phyloP scores from a whole-genome alignment of 371 early-diverging fungal species.

The Phascolomyces articulosus region DNA sequence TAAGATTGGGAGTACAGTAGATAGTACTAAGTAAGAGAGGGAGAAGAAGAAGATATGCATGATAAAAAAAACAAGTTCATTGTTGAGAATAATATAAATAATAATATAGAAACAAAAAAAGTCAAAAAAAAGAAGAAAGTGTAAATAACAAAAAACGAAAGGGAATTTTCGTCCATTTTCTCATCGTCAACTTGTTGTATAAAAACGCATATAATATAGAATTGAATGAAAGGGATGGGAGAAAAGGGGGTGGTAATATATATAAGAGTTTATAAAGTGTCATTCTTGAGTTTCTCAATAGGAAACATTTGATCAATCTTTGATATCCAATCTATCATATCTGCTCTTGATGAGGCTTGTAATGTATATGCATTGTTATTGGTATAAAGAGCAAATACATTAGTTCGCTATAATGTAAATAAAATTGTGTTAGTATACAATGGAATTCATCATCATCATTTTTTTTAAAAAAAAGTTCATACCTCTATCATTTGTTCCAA shows the following conservation, averaged over 20 bases:
- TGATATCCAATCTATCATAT: conserved; percentile 81
- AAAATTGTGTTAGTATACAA: no score
- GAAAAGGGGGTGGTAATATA: background rate
- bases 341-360: conserved; percentile 68
- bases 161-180: no score
- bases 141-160: no score
- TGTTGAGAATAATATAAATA: no score
- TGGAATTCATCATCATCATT: no score
- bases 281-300: conserved; percentile 35
- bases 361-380: conserved; percentile 77
- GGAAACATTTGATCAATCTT: conserved; percentile 72
- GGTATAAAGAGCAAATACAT: conserved; percentile 84
- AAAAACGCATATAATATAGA: background rate
- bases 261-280: conserved; percentile 4
- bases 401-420: conserved; percentile 46
- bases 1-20: no score
- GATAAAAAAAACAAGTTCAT: no score
- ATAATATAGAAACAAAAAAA: no score
- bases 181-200: background rate
- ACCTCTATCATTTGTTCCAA: conserved; percentile 72
- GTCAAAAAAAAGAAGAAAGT: no score
- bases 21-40: no score
- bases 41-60: no score
- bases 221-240: conserved; percentile 3
- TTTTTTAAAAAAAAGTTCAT: conserved; percentile 3